phyloP scores from a whole-genome alignment of 495 filamentous ascomycete species.

The Penicillium silybi region DNA sequence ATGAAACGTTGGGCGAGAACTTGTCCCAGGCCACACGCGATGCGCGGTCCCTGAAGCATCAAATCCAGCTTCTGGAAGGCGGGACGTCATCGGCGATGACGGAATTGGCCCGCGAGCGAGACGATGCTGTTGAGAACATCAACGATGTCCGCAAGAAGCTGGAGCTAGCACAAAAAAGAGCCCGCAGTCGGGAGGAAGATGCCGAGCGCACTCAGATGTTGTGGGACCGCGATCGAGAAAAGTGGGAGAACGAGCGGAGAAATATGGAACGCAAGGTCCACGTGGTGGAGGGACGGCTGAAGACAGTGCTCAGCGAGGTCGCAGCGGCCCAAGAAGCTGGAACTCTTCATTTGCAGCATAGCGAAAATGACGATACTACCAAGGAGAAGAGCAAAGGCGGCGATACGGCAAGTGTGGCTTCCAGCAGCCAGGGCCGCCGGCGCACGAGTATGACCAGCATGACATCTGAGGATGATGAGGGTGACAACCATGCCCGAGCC shows the following conservation, averaged over 20 bases:
- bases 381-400: constrained; percentile 51
- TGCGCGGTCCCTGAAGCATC: constrained; percentile 73
- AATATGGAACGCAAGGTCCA: constrained; percentile 79
- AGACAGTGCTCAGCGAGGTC: constrained; percentile 78
- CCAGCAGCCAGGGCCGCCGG: constrained; percentile 60
- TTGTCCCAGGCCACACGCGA: constrained; percentile 65
- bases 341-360: constrained; percentile 19
- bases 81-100: constrained; percentile 79
- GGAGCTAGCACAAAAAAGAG: constrained; percentile 71
- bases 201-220: constrained; percentile 67
- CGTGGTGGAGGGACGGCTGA: constrained; percentile 80
- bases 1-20: constrained; percentile 60
- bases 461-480: constrained; percentile 54
- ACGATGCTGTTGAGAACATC: constrained; percentile 72
- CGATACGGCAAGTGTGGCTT: constrained; percentile 73
- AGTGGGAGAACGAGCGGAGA: constrained; percentile 76
- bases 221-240: constrained; percentile 77
- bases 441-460: constrained; percentile 58
- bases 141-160: constrained; percentile 74
- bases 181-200: constrained; percentile 80
- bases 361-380: constrained; percentile 19
- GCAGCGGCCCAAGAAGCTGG: constrained; percentile 63
- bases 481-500: constrained; percentile 22
- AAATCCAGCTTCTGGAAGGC: constrained; percentile 80
- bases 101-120: constrained; percentile 79